Evolutionary conservation across 352 stramenopile genomes (phyloP).

Genomic region (Peronospora tabacina): DNA sequence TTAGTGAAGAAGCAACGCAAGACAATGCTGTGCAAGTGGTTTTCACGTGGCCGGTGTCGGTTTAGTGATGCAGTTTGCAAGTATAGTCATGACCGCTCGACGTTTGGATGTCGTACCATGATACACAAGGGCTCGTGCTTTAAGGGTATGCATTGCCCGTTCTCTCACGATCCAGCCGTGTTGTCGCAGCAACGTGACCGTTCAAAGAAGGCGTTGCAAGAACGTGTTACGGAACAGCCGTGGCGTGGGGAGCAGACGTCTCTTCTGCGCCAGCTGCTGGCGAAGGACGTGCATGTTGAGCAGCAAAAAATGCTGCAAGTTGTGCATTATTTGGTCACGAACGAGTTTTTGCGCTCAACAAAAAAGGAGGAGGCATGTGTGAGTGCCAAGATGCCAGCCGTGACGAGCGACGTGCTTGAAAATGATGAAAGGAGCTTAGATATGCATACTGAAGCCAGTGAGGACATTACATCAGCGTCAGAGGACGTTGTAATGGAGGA

Average conservation of each 20-base stretch:
- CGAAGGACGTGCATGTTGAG: slow-evolving; percentile 61
- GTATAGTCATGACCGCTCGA: slow-evolving; percentile 61
- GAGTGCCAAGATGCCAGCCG: slow-evolving; percentile 7
- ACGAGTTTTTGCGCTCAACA: slow-evolving; percentile 44
- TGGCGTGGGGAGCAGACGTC: slow-evolving; percentile 61
- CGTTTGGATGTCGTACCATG: slow-evolving; percentile 53
- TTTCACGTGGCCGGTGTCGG: slow-evolving; percentile 51
- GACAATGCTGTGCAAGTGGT: slow-evolving; percentile 56
- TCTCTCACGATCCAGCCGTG: slow-evolving; percentile 45
- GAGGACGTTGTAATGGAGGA: slow-evolving; percentile 23
- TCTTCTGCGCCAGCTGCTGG: slow-evolving; percentile 64
- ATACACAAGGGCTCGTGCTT: slow-evolving; percentile 44
- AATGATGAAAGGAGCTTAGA: slow-evolving; percentile 7
- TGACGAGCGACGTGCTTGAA: slow-evolving; percentile 21
- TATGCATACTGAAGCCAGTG: slow-evolving; percentile 18
- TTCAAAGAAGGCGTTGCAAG: slow-evolving; percentile 25
- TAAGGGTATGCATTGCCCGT: slow-evolving; percentile 51
- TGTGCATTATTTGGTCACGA: slow-evolving; percentile 51
- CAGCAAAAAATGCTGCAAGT: slow-evolving; percentile 74
- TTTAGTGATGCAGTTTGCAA: slow-evolving; percentile 48
- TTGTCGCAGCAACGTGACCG: slow-evolving; percentile 27
- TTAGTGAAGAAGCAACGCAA: slow-evolving; percentile 39
- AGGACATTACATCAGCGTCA: slow-evolving; percentile 18
- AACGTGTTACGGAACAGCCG: slow-evolving; percentile 47
- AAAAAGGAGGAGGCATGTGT: slow-evolving; percentile 5